Evolutionary conservation across 257 asterid species (phyloP).

Genomic region (Voacanga thouarsii): DNA sequence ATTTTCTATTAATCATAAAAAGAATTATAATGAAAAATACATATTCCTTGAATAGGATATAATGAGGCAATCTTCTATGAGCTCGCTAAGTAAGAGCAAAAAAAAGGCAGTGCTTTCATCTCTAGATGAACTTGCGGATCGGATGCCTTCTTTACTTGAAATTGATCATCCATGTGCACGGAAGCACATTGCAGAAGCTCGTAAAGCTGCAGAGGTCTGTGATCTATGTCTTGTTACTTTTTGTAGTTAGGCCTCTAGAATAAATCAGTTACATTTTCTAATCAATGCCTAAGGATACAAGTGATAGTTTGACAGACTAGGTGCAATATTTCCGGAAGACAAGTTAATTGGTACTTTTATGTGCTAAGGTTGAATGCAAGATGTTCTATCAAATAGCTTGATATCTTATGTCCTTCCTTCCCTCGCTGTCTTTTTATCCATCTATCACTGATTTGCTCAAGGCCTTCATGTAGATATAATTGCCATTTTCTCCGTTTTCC

Average conservation of each 20-base stretch:
- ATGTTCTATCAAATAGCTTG: background rate
- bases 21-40: conserved; percentile 5
- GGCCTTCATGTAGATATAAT: background rate
- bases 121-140: conserved; percentile 76
- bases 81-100: conserved; percentile 69
- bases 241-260: background rate
- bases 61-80: conserved; percentile 69
- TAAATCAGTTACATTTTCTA: background rate
- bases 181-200: conserved; percentile 83
- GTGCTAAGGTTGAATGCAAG: background rate
- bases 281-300: background rate
- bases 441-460: background rate
- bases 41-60: conserved; percentile 57
- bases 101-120: conserved; percentile 67
- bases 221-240: conserved; percentile 7
- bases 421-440: background rate
- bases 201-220: conserved; percentile 72
- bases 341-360: background rate
- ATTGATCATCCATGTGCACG: conserved; percentile 95
- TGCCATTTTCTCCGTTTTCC: background rate
- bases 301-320: background rate
- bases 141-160: conserved; percentile 93
- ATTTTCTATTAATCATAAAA: conserved; percentile 21
- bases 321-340: background rate
- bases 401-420: background rate